A percentile compares a stretch with the other conserved stretches of the same genome.
Conservation (phyloP, 345 rosid genomes). For the Populus davidiana region DNA sequence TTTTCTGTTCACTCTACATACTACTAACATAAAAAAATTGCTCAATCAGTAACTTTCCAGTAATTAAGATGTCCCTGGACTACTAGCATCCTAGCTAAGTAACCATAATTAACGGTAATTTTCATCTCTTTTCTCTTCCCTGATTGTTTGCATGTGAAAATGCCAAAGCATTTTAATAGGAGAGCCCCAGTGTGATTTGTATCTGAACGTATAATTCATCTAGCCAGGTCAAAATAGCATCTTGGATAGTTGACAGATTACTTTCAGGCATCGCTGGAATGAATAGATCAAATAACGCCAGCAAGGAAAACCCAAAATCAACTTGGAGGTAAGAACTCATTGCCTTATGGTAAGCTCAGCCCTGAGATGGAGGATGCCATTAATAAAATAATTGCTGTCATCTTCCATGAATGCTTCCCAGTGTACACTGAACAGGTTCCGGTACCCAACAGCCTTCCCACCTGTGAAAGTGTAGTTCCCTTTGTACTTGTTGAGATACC, state of each 20-base stretch:
- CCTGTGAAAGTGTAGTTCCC: slow-evolving; percentile 56
- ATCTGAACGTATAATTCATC: neutral
- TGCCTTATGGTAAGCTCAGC: slow-evolving; percentile 73
- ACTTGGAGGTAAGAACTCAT: slow-evolving; percentile 8
- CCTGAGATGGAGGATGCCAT: slow-evolving; percentile 70
- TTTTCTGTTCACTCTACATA: no score
- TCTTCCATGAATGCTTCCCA: slow-evolving; percentile 62
- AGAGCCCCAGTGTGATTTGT: no score
- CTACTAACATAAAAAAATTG: neutral
- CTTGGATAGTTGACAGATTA: neutral
- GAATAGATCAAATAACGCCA: neutral
- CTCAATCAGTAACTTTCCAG: neutral
- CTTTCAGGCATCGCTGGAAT: slow-evolving; percentile 6
- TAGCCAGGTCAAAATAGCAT: neutral
- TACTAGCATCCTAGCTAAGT: no score
- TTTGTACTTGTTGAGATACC: slow-evolving; percentile 47
- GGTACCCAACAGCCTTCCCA: slow-evolving; percentile 60
- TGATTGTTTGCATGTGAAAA: no score
- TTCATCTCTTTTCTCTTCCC: no score
- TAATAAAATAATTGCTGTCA: slow-evolving; percentile 59
- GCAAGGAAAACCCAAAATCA: neutral
- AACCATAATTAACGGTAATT: no score
- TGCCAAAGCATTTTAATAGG: no score
- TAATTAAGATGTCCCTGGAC: no score
- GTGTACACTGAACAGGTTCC: slow-evolving; percentile 52